Percentiles rank a stretch among this genome's conserved stretches.
phyloP scores from a whole-genome alignment of 2,329 filamentous ascomycete genomes.

The Claviceps fusiformis region DNA sequence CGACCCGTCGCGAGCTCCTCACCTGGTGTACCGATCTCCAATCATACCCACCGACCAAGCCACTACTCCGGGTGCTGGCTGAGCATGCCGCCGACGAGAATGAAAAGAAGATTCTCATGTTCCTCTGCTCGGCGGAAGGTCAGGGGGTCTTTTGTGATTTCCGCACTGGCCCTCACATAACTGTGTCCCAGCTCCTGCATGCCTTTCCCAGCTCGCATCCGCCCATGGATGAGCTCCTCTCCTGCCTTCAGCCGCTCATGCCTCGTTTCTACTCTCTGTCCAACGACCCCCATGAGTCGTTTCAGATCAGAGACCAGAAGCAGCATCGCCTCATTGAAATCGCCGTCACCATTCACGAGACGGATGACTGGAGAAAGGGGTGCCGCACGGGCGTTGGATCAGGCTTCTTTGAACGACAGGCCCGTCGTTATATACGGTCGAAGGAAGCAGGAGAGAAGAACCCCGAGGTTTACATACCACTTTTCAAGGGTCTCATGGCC shows the following conservation, averaged over 20 bases:
- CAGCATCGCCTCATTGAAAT: slow-evolving; percentile 79
- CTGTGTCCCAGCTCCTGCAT: slow-evolving; percentile 69
- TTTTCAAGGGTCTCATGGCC: slow-evolving; percentile 97
- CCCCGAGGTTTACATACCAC: slow-evolving; percentile 65
- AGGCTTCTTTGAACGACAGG: slow-evolving; percentile 83
- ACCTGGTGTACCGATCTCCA: slow-evolving; percentile 94
- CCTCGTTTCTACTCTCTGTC: slow-evolving; percentile 97
- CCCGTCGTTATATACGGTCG: slow-evolving; percentile 55
- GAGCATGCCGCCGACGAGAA: slow-evolving; percentile 68
- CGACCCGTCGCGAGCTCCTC: slow-evolving; percentile 79
- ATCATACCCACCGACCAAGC: slow-evolving; percentile 82
- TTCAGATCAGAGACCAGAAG: slow-evolving; percentile 52
- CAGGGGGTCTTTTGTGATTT: slow-evolving; percentile 91
- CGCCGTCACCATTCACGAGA: slow-evolving; percentile 91
- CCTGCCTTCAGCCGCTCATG: slow-evolving; percentile 77
- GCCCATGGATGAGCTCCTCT: slow-evolving; percentile 68
- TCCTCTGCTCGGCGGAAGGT: slow-evolving; percentile 77
- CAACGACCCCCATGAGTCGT: slow-evolving; percentile 78
- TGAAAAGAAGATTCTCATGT: slow-evolving; percentile 81
- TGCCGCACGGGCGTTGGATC: slow-evolving; percentile 75
- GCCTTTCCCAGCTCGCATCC: slow-evolving; percentile 90
- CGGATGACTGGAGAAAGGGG: slow-evolving; percentile 60
- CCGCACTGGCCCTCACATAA: slow-evolving; percentile 76
- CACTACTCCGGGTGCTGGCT: slow-evolving; percentile 68
- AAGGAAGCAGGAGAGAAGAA: slow-evolving; percentile 44